These are phyloP conservation scores for Isoetes engelmannii DNA, from an alignment of 83 land plant species.

Conservation along the genomic window DNA sequence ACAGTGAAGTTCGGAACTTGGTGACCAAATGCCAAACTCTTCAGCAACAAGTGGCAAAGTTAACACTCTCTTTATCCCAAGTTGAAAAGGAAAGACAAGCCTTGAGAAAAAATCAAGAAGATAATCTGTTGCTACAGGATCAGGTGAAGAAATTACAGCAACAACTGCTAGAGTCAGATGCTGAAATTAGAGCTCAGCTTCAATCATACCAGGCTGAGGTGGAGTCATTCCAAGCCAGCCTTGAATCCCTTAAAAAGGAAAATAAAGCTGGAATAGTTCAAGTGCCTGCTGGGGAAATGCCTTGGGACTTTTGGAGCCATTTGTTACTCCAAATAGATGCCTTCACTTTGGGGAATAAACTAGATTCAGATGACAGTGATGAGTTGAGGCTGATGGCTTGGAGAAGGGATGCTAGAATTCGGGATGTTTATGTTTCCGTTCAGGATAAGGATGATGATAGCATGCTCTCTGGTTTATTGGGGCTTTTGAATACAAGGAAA, in stretches of 20 bases:
- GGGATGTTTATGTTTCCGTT: slow-evolving; percentile 54
- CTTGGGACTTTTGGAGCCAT: slow-evolving; percentile 90
- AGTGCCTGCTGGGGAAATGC: slow-evolving; percentile 59
- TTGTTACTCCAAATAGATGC: slow-evolving; percentile 70
- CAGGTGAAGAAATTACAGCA: slow-evolving; percentile 63
- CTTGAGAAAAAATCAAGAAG: slow-evolving; percentile 43
- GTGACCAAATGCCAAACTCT: slow-evolving; percentile 45
- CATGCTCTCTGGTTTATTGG: slow-evolving; percentile 39
- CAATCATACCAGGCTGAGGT: slow-evolving; percentile 62
- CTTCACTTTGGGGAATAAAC: slow-evolving; percentile 69
- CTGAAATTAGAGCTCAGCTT: slow-evolving; percentile 55
- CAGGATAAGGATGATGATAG: slow-evolving; percentile 50
- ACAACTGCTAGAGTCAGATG: slow-evolving; percentile 70
- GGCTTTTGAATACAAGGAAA: slow-evolving; percentile 39
- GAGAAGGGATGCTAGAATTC: slow-evolving; percentile 56
- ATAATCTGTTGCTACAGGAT: slow-evolving; percentile 50
- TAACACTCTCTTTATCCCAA: slow-evolving; percentile 31
- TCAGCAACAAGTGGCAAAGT: slow-evolving; percentile 18
- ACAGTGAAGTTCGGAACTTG: slow-evolving; percentile 30
- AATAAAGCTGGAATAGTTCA: slow-evolving; percentile 36
- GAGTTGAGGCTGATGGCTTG: slow-evolving; percentile 73
- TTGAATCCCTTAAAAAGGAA: slow-evolving; percentile 56
- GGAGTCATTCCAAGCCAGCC: slow-evolving; percentile 60
- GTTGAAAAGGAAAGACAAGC: slow-evolving; percentile 41
- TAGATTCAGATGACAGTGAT: slow-evolving; percentile 46